Evolutionary conservation across 192 early-diverging fungal genomes (phyloP).

Genomic region (Diversispora eburnea): DNA sequence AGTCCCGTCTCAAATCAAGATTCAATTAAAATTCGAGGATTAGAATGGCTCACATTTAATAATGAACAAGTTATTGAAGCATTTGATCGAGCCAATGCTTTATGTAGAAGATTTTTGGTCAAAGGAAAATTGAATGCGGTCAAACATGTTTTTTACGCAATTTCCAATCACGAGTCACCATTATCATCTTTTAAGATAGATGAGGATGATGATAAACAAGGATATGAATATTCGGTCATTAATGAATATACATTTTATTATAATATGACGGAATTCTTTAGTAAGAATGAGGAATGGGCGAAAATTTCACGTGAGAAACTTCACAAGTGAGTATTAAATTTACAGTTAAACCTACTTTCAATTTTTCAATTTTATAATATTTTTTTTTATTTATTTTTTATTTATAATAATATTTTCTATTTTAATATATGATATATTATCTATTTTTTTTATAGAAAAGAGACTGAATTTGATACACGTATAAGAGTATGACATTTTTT

Average conservation of each 20-base stretch:
- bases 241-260: background rate
- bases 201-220: background rate
- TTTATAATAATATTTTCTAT: too few relatives aligned
- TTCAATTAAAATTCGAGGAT: background rate
- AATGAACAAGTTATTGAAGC: constrained; percentile 5
- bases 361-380: too few relatives aligned
- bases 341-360: background rate
- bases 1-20: background rate
- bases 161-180: background rate
- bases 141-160: background rate
- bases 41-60: constrained; percentile 17
- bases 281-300: background rate
- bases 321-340: background rate
- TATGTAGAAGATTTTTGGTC: constrained; percentile 8
- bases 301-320: background rate
- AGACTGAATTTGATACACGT: too few relatives aligned
- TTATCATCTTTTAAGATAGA: background rate
- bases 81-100: constrained; percentile 1
- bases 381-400: too few relatives aligned
- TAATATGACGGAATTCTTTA: background rate
- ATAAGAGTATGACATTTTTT: too few relatives aligned
- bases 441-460: too few relatives aligned
- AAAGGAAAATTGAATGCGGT: constrained; percentile 10
- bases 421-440: too few relatives aligned
- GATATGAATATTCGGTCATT: background rate